phyloP scores from a whole-genome alignment of 2,329 filamentous ascomycete species.

The Orbilia blumenaviensis region DNA sequence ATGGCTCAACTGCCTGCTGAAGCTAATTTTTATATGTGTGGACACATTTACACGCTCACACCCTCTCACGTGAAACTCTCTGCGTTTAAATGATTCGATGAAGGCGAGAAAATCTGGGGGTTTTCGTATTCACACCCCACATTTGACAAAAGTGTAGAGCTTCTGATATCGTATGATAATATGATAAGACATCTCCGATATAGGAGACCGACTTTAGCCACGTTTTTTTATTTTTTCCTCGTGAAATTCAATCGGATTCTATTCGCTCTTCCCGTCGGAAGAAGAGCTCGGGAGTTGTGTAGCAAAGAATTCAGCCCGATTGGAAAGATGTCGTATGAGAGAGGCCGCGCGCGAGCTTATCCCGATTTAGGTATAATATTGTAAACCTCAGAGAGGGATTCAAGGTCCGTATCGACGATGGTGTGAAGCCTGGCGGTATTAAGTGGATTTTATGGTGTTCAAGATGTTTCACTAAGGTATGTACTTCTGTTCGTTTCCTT shows the following conservation, averaged over 20 bases:
- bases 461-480: slow-evolving; percentile 44
- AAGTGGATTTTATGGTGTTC: slow-evolving; percentile 26
- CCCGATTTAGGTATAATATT: slow-evolving; percentile 26
- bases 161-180: background rate
- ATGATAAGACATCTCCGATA: slow-evolving; percentile 19
- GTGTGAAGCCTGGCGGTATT: background rate
- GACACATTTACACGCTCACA: slow-evolving; percentile 10
- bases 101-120: slow-evolving; percentile 20
- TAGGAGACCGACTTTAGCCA: slow-evolving; percentile 4
- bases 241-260: background rate
- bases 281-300: slow-evolving; percentile 8
- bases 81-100: slow-evolving; percentile 11
- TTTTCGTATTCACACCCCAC: slow-evolving; percentile 37
- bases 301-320: background rate
- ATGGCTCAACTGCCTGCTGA: background rate
- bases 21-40: background rate
- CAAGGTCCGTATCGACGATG: background rate
- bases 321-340: background rate
- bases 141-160: slow-evolving; percentile 1
- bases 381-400: background rate
- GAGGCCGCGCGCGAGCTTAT: slow-evolving; percentile 21
- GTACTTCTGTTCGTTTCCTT: background rate
- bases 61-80: slow-evolving; percentile 54
- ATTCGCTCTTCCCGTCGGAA: slow-evolving; percentile 11
- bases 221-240: background rate